phyloP scores from a whole-genome alignment of 805 yeast genomes.

The Wickerhamiella kurtzmanii region DNA sequence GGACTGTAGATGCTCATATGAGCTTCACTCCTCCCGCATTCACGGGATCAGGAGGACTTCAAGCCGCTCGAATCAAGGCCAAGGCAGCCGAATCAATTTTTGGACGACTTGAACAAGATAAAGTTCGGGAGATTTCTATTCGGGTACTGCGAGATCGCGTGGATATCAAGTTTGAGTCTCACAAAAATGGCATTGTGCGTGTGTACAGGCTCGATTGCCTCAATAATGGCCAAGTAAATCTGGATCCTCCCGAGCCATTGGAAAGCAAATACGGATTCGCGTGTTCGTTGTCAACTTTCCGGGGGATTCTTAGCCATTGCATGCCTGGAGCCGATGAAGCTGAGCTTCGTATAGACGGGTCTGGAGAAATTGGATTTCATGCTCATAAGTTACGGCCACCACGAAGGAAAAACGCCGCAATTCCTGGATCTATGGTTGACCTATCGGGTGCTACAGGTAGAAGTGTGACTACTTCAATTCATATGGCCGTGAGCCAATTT shows the following conservation, averaged over 20 bases:
- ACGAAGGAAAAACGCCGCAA: background rate
- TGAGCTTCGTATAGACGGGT: constrained; percentile 5
- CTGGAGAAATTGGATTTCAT: constrained; percentile 2
- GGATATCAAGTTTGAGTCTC: background rate
- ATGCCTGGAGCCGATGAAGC: constrained; percentile 11
- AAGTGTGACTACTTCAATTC: constrained; percentile 7
- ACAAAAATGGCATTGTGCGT: background rate
- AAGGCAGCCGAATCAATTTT: constrained; percentile 15
- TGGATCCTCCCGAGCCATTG: background rate
- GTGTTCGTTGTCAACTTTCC: constrained; percentile 4
- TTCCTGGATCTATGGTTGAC: background rate
- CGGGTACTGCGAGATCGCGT: background rate
- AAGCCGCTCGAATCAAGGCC: constrained; percentile 12
- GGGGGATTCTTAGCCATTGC: constrained; percentile 14
- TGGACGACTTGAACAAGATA: constrained; percentile 9
- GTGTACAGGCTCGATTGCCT: background rate
- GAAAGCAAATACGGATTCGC: background rate
- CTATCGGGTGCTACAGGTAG: constrained; percentile 7
- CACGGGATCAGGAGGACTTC: background rate
- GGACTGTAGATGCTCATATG: constrained; percentile 13
- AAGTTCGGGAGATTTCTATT: too few relatives aligned
- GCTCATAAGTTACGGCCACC: background rate
- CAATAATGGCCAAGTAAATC: background rate
- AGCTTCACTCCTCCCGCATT: constrained; percentile 6
- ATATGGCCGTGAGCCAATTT: constrained; percentile 2